phyloP scores from a whole-genome alignment of 345 rosid species.

The Syzygium aromaticum region DNA sequence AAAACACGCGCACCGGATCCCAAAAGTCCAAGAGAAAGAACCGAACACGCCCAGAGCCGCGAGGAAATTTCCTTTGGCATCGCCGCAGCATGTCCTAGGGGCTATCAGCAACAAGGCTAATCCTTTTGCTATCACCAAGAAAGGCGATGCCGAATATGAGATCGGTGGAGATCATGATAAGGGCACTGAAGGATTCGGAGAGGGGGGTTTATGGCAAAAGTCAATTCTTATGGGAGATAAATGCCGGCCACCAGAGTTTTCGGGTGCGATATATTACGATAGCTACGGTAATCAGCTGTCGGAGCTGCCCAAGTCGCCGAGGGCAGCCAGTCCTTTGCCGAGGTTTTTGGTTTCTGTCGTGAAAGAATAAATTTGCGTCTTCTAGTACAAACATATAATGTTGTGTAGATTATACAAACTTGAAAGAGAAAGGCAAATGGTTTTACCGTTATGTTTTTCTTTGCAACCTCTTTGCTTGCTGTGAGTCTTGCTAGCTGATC shows the following conservation, averaged over 20 bases:
- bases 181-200: constrained; percentile 18
- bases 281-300: constrained; percentile 17
- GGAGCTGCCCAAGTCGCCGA: constrained; percentile 28
- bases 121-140: not conserved
- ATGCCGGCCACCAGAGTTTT: constrained; percentile 34
- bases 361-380: not conserved
- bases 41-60: not conserved
- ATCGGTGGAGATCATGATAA: not conserved
- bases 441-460: not conserved
- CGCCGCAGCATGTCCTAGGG: constrained; percentile 4
- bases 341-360: constrained; percentile 1
- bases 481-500: not conserved
- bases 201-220: constrained; percentile 38
- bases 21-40: not conserved
- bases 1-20: constrained; percentile 1
- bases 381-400: not conserved
- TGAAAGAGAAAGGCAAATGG: not conserved
- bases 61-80: not conserved
- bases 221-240: constrained; percentile 42
- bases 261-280: constrained; percentile 37
- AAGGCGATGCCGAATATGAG: constrained; percentile 1
- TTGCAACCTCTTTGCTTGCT: not conserved
- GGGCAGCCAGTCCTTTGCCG: constrained; percentile 21
- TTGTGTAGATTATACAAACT: not conserved
- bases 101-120: not conserved